Base-by-base conservation (phyloP, 1,139 yeast genomes). In the Groenewaldozyma sp. region DNA sequence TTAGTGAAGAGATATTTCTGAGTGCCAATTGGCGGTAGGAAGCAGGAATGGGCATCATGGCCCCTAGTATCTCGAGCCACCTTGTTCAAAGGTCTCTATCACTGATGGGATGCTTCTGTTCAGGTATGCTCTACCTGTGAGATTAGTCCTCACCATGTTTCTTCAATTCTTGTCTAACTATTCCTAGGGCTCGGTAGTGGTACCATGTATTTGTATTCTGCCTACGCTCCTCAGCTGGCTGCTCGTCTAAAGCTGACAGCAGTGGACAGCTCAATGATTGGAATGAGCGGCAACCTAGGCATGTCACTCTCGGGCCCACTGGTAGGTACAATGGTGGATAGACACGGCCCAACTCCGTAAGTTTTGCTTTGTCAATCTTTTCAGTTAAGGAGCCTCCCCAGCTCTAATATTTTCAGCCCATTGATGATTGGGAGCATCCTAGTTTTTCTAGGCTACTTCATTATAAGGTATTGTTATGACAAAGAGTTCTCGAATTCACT, bases 151-250 rank as follows among this genome's bases (percentile, higher is more conserved):
- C 24, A 24, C 32, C 19, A 26, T 26, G 7, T 27, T 10, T 14
- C 17, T 17, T 19, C 9, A 17, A 18, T 10, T 10, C 28, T 13
- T 24, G n/a, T 26, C 19, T 14, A 29, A 14, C 33, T 13, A 16
- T 14, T 10, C 17, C 19, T 32, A 42, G 54, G 55, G 13, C 45
- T 76, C 39, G 74, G 73, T 31, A 58, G 81, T 53, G 83, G 83
- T 3, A 76, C 82, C 4, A 63, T 76, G 55, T 77, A 77, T 53
- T 62, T 77, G 39, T 77, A 74, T 55, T 72, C 78, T 22, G 78
- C 80, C 4, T 77, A 74, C 52, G 76, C 80, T 35, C 82, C 84
- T 3, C 83, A 77, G 52, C 62, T 76, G 46, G 80, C 82, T 2
- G 60, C 62, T 20, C 65, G 64, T 37, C 65, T 78, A 36, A 59